Evolutionary conservation across 2,329 filamentous ascomycete species (phyloP).

Genomic region (Cladorrhinum sp.): DNA sequence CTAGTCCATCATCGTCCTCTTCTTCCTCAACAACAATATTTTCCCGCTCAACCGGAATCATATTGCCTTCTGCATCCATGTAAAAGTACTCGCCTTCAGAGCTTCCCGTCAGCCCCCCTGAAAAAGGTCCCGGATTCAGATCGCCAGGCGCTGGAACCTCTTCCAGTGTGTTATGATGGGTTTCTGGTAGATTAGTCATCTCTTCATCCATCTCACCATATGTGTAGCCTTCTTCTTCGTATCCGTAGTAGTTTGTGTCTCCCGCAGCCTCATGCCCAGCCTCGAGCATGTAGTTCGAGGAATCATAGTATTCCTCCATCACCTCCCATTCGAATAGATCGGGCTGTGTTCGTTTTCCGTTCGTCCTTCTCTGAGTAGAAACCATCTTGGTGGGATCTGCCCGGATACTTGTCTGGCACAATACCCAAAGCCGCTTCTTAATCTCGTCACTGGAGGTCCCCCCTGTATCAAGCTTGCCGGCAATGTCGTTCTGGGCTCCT

Average conservation of each 20-base stretch:
- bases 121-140: background rate
- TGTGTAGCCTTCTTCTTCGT: background rate
- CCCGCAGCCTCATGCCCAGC: background rate
- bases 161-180: background rate
- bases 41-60: slow-evolving; percentile 14
- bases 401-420: slow-evolving; percentile 24
- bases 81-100: slow-evolving; percentile 26
- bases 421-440: slow-evolving; percentile 20
- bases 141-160: background rate
- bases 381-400: slow-evolving; percentile 10
- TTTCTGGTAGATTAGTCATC: background rate
- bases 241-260: background rate
- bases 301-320: background rate
- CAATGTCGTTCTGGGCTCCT: background rate
- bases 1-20: background rate
- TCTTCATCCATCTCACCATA: background rate
- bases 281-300: background rate
- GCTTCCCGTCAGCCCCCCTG: slow-evolving; percentile 1
- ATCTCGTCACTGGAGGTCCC: slow-evolving; percentile 9
- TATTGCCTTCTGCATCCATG: slow-evolving; percentile 23
- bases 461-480: background rate
- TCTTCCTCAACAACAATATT: background rate
- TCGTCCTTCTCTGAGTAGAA: background rate
- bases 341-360: background rate
- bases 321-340: background rate